Base-by-base conservation (phyloP, 306 rosid genomes). In the Boehmeria nivea region DNA sequence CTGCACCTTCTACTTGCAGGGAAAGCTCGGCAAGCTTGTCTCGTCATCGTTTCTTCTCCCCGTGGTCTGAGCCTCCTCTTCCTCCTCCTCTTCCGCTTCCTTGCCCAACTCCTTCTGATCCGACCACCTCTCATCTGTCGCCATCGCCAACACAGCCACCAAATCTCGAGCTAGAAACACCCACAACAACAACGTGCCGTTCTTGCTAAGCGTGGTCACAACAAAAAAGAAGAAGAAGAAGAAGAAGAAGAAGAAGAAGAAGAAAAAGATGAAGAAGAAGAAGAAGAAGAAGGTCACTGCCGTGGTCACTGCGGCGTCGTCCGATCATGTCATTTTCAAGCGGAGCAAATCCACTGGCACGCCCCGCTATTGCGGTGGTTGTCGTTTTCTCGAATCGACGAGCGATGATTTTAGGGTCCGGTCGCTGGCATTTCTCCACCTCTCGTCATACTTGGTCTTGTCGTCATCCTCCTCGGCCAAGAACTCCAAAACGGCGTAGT, bases 1-100 rank as follows among this genome's bases (percentile, higher is more conserved):
- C 89, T 91, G 96, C 17, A 85, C 99, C 26, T 71, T 85, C 33
- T 91, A 96, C 58, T 95, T 91, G 11, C 99, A 91, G 28, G 99
- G 84, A 27, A 91, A 87, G 76, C 96, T 91, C 4, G 99, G 95
- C 4, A 91, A 87, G 66, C 89, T 91, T 1, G 83, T 91, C 9
- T 84, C 96, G 12, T 87, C 98, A 13, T 78, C 94, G 38, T 78
- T 81, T 28, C 94, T 85, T 31, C 83, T 87, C 3, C 96, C 91
- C 10, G 94, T 88, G 12, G 61, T 82, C 33, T 87, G 70, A 6
- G 51, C 69, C 13, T 57, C 90, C n/a, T 45, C 95, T 2, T 78
- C 89, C 20, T 77, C 94, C 8, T 72, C n/a, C n/a, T n/a, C n/a
- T n/a, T n/a, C 88, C 13, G 74, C 91, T 14, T 80, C 97, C 28